A percentile compares a stretch with the other conserved stretches of the same genome.
Evolutionary conservation across 805 yeast species (phyloP).

Genomic region (Metschnikowia vanudenii): DNA sequence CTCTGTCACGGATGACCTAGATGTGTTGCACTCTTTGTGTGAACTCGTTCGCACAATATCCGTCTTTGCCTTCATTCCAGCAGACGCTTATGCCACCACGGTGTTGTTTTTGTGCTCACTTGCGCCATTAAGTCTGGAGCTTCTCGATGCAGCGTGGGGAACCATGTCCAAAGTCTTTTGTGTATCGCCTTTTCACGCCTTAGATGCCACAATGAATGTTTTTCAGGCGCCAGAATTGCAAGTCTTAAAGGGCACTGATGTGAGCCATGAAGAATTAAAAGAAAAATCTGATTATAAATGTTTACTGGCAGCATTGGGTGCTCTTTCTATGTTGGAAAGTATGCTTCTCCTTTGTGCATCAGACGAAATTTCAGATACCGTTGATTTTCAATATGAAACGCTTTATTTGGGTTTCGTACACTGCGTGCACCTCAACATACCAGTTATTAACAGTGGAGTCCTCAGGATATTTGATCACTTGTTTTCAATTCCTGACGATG

Average conservation of each 20-base stretch:
- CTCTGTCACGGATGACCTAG: constrained; percentile 35
- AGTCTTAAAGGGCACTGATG: constrained; percentile 9
- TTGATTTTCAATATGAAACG: constrained; percentile 19
- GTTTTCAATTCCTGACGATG: constrained; percentile 29
- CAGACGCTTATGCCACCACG: constrained; percentile 31
- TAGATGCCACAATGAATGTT: constrained; percentile 21
- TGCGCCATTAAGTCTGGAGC: constrained; percentile 29
- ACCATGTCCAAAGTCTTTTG: constrained; percentile 37
- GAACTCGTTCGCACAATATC: constrained; percentile 44
- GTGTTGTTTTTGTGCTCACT: constrained; percentile 49
- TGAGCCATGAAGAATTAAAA: constrained; percentile 6
- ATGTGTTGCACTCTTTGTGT: constrained; percentile 38
- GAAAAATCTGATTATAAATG: not conserved
- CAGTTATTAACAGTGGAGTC: constrained; percentile 40
- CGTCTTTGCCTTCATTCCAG: constrained; percentile 48
- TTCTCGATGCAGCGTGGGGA: constrained; percentile 37
- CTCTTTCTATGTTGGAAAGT: constrained; percentile 36
- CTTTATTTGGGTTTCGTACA: constrained; percentile 34
- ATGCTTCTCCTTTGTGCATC: constrained; percentile 19
- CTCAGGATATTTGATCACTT: constrained; percentile 40
- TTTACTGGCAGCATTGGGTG: constrained; percentile 29
- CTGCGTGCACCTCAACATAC: constrained; percentile 35
- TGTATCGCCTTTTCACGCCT: constrained; percentile 35
- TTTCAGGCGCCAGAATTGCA: constrained; percentile 26
- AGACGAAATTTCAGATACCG: not conserved